phyloP scores from a whole-genome alignment of 805 yeast species.

The Kodamaea fukazawae region DNA sequence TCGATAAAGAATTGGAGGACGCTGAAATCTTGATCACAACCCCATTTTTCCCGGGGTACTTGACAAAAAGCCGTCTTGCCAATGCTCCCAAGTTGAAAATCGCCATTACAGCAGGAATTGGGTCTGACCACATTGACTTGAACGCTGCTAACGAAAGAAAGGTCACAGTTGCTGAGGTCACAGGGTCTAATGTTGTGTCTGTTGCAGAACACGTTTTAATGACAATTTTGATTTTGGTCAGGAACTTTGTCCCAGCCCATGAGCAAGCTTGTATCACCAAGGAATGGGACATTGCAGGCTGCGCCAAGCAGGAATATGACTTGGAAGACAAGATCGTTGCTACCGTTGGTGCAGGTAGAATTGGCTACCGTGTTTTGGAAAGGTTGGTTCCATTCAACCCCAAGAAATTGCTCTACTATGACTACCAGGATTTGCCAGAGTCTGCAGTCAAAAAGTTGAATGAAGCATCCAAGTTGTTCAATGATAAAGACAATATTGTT shows the following conservation, averaged over 20 bases:
- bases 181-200: constrained; percentile 76
- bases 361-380: constrained; percentile 73
- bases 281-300: constrained; percentile 71
- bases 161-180: constrained; percentile 73
- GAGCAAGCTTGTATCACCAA: constrained; percentile 54
- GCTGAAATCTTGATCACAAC: constrained; percentile 79
- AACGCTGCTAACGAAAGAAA: constrained; percentile 61
- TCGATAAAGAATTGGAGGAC: constrained; percentile 65
- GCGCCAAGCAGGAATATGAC: constrained; percentile 71
- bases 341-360: constrained; percentile 82
- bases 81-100: constrained; percentile 70
- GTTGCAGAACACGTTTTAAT: constrained; percentile 80
- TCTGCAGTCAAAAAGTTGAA: constrained; percentile 44
- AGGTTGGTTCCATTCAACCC: constrained; percentile 72
- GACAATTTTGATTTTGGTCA: constrained; percentile 67
- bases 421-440: constrained; percentile 64
- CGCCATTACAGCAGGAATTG: constrained; percentile 79
- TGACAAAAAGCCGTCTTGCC: constrained; percentile 62
- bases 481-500: constrained; percentile 55
- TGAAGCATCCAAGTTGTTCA: constrained; percentile 33
- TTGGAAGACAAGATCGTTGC: constrained; percentile 72
- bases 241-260: constrained; percentile 79
- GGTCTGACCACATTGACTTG: constrained; percentile 77
- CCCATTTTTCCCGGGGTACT: constrained; percentile 80
- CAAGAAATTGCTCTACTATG: constrained; percentile 69